Base-by-base conservation (phyloP, 108 stramenopile species). In the Pseudonitzschia multistriata region DNA sequence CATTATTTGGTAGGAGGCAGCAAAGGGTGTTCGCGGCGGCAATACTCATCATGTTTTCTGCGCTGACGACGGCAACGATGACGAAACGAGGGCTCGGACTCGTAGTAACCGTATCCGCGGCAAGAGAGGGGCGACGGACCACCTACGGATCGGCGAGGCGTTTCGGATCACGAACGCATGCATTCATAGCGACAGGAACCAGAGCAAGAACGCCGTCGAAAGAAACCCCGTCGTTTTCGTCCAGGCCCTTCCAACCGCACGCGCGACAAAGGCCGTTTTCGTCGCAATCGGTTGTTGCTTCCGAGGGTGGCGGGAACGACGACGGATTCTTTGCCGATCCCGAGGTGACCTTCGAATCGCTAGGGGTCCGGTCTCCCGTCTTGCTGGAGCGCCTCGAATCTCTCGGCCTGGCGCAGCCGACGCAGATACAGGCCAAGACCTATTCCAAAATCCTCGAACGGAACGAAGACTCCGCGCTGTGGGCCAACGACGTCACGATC, bases 351-450 rank as follows among this genome's bases (percentile, higher is more conserved):
- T 93, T 93, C 66, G 62, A 75, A 63, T 87, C 86, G 0, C 57
- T 93, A 42, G 92, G 92, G 8, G 77, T 94, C 40, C 68, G 74
- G 53, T 87, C 84, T n/a, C 77, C 82, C 14, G 65, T 82, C 45
- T 78, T 94, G 17, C 55, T 94, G 39, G 50, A 80, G 21, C 79
- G 93, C 15, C 33, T 94, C 25, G 13, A 86, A 19, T 47, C 63
- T 27, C 53, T 87, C 33, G 78, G 74, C 5, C 66, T 83, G 54
- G 34, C 53, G 17, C 79, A 79, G 53, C 93, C 93, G 27, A 88
- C 84, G 35, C 84, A 84, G 47, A 87, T 91, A 22, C 93, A 94
- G 77, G 85, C 88, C 11, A 74, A 82, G 29, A 56, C 87, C 24
- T 91, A 79, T 78, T 49, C 71, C 15, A 63, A 79, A 19, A 81